These are phyloP conservation scores for Phoenix dactylifera DNA, from an alignment of 176 grass and related monocot genomes.

Conservation along the genomic window DNA sequence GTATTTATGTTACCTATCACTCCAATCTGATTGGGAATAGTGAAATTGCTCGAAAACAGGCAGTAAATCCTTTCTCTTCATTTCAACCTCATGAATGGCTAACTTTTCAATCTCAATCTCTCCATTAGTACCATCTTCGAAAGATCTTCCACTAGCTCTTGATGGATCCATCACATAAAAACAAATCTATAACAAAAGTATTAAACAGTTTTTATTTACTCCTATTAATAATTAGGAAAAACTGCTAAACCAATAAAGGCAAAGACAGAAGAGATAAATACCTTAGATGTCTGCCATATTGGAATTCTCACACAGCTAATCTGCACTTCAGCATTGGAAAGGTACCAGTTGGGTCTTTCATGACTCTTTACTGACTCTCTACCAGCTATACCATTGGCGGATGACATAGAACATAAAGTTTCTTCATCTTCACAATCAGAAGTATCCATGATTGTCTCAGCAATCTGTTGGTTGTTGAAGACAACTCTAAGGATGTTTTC, in stretches of 20 bases:
- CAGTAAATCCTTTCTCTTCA: constrained; percentile 69
- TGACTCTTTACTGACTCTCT: constrained; percentile 45
- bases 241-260: too few species aligned
- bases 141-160: constrained; percentile 25
- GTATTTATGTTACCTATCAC: constrained; percentile 45
- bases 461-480: constrained; percentile 40
- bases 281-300: constrained; percentile 99
- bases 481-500: constrained; percentile 63
- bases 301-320: constrained; percentile 72
- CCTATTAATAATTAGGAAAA: too few species aligned
- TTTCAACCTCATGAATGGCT: constrained; percentile 68
- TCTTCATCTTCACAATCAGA: constrained; percentile 58
- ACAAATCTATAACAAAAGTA: constrained; percentile 63
- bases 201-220: too few species aligned
- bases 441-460: constrained; percentile 36
- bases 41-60: constrained; percentile 94
- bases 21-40: constrained; percentile 47
- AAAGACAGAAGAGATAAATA: constrained; percentile 20
- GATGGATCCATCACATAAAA: constrained; percentile 71
- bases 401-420: constrained; percentile 33
- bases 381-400: constrained; percentile 35
- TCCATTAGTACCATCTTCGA: constrained; percentile 29
- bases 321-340: constrained; percentile 97
- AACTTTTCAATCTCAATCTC: constrained; percentile 92
- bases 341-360: constrained; percentile 74